Evolutionary conservation across 176 grass and related monocot species (phyloP), one percentile per base, ranked within the genome.

Genomic region (Olyra latifolia): DNA sequence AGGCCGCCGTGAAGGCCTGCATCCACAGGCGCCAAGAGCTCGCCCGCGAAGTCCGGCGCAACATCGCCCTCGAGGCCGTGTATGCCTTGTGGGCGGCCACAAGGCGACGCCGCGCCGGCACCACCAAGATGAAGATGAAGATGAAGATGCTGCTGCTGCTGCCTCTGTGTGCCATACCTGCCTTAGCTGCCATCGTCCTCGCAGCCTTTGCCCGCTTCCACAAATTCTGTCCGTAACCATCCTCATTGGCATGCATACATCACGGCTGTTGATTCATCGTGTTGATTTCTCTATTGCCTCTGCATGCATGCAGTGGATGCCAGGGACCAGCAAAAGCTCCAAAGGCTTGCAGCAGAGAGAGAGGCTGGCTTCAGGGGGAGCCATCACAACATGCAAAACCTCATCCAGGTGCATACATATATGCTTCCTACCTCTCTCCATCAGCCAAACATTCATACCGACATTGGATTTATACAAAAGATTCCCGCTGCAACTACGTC

Each of bases 311-410:
- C 49, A 88, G 86, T 80, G 0, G 75, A 88, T 3, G 49, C 7
- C 11, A 40, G 61, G 22, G 86, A 88, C 35, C n/a, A 53, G 68
- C 58, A 66, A 17, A 12, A 46, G 60, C 75, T 88, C 17, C 10
- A 41, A 10, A 43, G 42, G 50, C 80, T 88, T 77, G 35, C 44
- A 6, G 59, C 74, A 29, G 68, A 84, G 27, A 47, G 80, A 1
- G 66, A 79, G 68, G 67, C 80, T 30, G 71, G 78, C 15, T 49
- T 88, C 74, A 24, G 74, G 7, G 86, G 86, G 28, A 88, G 86
- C 74, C 60, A 83, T 49, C 86, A 79, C 47, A 83, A 78, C 60
- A 35, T 88, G 80, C 74, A 83, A 0, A 83, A 59, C 80, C 86
- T 88, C 66, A 5, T 73, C 47, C 38, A 78, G 65, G 83, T 71